Evolutionary conservation across 495 filamentous ascomycete genomes (phyloP).

Genomic region (Aspergillus indologenus): DNA sequence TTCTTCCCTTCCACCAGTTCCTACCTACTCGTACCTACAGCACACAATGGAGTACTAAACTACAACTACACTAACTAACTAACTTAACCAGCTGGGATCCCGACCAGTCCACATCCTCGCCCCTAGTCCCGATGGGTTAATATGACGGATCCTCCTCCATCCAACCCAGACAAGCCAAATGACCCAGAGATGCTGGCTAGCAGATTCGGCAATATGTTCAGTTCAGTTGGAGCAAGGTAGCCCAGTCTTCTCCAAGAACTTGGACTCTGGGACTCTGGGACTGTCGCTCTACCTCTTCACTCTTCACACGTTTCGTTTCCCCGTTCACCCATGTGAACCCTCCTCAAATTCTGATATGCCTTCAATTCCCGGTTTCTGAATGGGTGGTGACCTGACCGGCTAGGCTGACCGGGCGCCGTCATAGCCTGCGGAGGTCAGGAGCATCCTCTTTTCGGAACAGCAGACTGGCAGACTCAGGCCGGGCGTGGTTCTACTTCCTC

Average conservation of each 20-base stretch:
- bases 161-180: slow-evolving; percentile 30
- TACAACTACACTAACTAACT: no score
- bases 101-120: slow-evolving; percentile 36
- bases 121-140: slow-evolving; percentile 50
- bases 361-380: background rate
- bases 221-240: background rate
- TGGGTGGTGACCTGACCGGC: background rate
- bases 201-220: background rate
- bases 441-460: background rate
- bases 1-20: no score
- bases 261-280: background rate
- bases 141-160: slow-evolving; percentile 47
- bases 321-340: slow-evolving; percentile 13
- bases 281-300: slow-evolving; percentile 10
- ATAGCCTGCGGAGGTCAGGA: background rate
- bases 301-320: no score
- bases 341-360: slow-evolving; percentile 5
- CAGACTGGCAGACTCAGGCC: background rate
- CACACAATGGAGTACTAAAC: no score
- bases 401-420: background rate
- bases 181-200: background rate
- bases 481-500: background rate
- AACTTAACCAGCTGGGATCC: slow-evolving; percentile 36
- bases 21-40: no score
- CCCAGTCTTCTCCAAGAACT: no score